Conservation (phyloP, 2,329 filamentous ascomycete genomes). For the Fusarium anguioides region DNA sequence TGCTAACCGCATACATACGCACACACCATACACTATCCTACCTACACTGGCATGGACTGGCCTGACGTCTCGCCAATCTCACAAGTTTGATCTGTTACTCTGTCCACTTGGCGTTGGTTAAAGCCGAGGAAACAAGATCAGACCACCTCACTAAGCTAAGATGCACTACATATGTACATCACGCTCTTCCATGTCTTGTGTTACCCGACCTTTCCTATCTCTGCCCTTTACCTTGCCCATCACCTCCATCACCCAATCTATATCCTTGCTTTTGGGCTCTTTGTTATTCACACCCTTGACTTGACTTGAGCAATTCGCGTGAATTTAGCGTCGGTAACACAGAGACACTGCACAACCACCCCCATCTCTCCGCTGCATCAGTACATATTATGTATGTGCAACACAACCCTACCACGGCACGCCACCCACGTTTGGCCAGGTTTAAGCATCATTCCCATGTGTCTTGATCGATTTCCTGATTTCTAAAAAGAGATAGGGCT, state of each 20-base stretch:
- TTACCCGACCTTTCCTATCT: slow-evolving; percentile 40
- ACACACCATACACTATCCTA: slow-evolving; percentile 17
- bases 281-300: slow-evolving; percentile 38
- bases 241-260: slow-evolving; percentile 23
- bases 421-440: slow-evolving; percentile 34
- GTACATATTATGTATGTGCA: slow-evolving; percentile 10
- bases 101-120: slow-evolving; percentile 34
- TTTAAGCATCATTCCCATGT: slow-evolving; percentile 32
- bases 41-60: not conserved
- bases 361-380: slow-evolving; percentile 17
- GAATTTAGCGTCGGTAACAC: slow-evolving; percentile 43
- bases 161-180: slow-evolving; percentile 28
- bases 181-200: slow-evolving; percentile 36
- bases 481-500: slow-evolving; percentile 19
- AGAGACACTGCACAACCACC: slow-evolving; percentile 32
- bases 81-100: slow-evolving; percentile 11
- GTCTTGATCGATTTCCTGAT: slow-evolving; percentile 36
- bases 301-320: slow-evolving; percentile 10
- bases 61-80: slow-evolving; percentile 28
- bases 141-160: slow-evolving; percentile 30
- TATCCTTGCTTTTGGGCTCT: slow-evolving; percentile 28
- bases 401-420: slow-evolving; percentile 31
- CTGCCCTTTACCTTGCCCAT: slow-evolving; percentile 29
- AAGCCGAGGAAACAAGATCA: slow-evolving; percentile 20
- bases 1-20: slow-evolving; percentile 16